Base-by-base conservation (phyloP, 768 basidiomycete species). In the Tricholoma matsutake region DNA sequence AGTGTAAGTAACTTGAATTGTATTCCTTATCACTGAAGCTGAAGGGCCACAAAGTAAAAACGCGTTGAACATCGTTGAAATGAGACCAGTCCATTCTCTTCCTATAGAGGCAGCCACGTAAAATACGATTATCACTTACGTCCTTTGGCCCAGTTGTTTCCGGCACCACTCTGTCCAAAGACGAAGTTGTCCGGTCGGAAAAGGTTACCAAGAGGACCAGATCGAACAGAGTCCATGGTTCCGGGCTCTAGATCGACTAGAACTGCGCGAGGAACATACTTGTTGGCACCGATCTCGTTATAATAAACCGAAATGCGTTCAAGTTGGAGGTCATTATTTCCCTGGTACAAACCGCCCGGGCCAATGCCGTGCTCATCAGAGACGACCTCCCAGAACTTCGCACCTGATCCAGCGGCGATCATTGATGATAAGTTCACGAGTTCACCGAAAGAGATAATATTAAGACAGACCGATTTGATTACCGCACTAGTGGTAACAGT, bases 111-210 rank as follows among this genome's bases (percentile, higher is more conserved):
- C 2, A 32, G 37, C n/a, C 7, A 13, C 39, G 28, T 13, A 56
- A 34, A 22, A 28, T 25, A n/a, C 41, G 41, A 58, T 39, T 57
- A 47, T 34, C 54, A 91, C 93, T 85, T 72, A 94, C 91, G 91
- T 83, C 96, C 96, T 89, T 98, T 99, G 22, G 97, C 96, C 97
- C 97, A 98, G 82, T 98, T 98, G 87, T 99, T 98, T 72, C 96
- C 96, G 68, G 95, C 96, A 79, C 95, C 95, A 76, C 88, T 94
- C 78, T 98, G 96, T 59, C 95, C 96, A 66, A 96, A 97, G 70
- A 98, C 94, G 72, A 96, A 96, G 85, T 97, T 98, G 80, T 97
- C 96, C 37, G 96, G 96, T 69, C 94, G 89, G 92, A 97, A 98
- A 65, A 98, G 87, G 65, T 80, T 79, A 71, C 96, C 95, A 58